phyloP scores from a whole-genome alignment of 257 asterid species.

The Hygrophila difformis region DNA sequence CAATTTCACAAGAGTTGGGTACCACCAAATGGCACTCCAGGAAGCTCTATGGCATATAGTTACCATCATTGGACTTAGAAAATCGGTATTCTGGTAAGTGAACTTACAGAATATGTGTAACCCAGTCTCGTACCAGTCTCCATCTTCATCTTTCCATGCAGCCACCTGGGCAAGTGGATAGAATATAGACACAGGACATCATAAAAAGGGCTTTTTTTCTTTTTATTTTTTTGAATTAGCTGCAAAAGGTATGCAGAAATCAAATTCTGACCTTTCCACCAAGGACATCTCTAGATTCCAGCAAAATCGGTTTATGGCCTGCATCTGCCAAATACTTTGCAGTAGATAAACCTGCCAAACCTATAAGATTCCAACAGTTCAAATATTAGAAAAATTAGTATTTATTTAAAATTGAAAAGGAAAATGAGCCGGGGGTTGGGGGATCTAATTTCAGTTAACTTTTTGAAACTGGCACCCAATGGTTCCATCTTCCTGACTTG shows the following conservation, averaged over 20 bases:
- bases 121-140: constrained; percentile 99
- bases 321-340: constrained; percentile 99
- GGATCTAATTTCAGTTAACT: no score
- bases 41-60: background rate
- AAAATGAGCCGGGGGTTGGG: no score
- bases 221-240: background rate
- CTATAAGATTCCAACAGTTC: constrained; percentile 30
- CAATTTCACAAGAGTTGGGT: background rate
- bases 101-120: constrained; percentile 92
- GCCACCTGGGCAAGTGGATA: constrained; percentile 61
- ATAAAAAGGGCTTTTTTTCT: no score
- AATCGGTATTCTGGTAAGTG: constrained; percentile 4
- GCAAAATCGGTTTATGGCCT: constrained; percentile 83
- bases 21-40: background rate
- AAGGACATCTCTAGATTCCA: constrained; percentile 92
- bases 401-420: no score
- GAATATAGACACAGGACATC: constrained; percentile 13
- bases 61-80: background rate
- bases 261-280: constrained; percentile 74
- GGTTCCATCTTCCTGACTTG: background rate
- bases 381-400: no score
- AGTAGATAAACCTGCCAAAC: constrained; percentile 91
- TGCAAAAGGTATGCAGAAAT: background rate
- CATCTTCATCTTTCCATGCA: constrained; percentile 96
- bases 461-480: background rate